These are phyloP conservation scores for Lactarius vividus DNA, from an alignment of 768 basidiomycete genomes.

Conservation along the genomic window DNA sequence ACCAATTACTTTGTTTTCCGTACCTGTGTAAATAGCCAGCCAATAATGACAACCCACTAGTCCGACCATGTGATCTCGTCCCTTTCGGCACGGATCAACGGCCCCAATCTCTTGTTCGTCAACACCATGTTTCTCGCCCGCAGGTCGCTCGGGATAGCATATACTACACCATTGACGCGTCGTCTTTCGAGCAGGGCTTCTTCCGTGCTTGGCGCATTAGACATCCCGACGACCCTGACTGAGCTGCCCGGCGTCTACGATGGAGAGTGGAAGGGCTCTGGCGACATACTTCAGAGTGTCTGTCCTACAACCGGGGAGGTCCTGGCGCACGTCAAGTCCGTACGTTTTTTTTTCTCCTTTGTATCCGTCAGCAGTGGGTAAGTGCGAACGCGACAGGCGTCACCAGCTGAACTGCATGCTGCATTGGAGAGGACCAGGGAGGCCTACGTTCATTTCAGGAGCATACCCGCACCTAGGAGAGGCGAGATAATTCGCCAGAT, in stretches of 20 bases:
- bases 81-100: conserved; percentile 17
- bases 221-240: conserved; percentile 50
- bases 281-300: conserved; percentile 62
- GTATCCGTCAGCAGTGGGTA: not conserved
- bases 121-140: conserved; percentile 17
- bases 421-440: conserved; percentile 69
- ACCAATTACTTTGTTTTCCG: conserved; percentile 1
- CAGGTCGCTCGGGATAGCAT: conserved; percentile 21
- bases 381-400: conserved; percentile 44
- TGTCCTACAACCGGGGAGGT: conserved; percentile 90
- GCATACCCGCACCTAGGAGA: conserved; percentile 79
- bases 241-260: conserved; percentile 78
- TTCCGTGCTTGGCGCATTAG: conserved; percentile 59
- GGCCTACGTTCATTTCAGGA: conserved; percentile 69
- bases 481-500: conserved; percentile 90
- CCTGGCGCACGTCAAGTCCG: conserved; percentile 71
- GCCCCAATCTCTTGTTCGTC: not conserved
- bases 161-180: conserved; percentile 36
- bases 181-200: conserved; percentile 69
- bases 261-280: conserved; percentile 76
- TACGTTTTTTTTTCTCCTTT: conserved; percentile 35
- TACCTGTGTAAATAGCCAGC: not conserved
- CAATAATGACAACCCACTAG: not conserved
- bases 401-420: conserved; percentile 66
- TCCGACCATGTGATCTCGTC: not conserved